Evolutionary conservation across 208 protist genomes (phyloP).

Genomic region (Crithidia brevicula): DNA sequence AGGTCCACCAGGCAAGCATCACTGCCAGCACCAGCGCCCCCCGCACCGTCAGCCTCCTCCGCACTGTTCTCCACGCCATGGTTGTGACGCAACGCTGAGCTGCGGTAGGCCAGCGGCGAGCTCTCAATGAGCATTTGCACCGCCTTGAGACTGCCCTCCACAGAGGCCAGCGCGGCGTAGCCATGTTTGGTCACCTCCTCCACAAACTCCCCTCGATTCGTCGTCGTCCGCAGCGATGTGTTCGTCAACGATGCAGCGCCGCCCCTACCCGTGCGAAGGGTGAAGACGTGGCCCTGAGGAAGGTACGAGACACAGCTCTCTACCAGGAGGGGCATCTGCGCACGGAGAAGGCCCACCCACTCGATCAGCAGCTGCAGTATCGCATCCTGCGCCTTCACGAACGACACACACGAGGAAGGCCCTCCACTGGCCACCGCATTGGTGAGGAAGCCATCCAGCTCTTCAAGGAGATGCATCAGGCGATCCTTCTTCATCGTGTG

Average conservation of each 20-base stretch:
- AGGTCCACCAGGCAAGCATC: neutral
- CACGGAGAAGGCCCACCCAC: slow-evolving; percentile 60
- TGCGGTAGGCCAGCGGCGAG: slow-evolving; percentile 19
- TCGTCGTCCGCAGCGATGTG: slow-evolving; percentile 1
- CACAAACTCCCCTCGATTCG: slow-evolving; percentile 43
- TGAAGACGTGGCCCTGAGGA: slow-evolving; percentile 28
- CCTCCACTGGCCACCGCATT: too few species aligned
- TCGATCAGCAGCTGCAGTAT: slow-evolving; percentile 41
- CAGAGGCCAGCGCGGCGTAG: slow-evolving; percentile 25
- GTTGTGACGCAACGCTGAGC: neutral
- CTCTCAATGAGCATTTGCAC: slow-evolving; percentile 34
- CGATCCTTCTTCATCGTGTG: slow-evolving; percentile 47
- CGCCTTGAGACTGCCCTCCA: slow-evolving; percentile 52
- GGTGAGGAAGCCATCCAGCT: slow-evolving; percentile 38
- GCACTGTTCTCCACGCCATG: too few species aligned
- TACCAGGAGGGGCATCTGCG: slow-evolving; percentile 62
- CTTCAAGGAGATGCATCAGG: slow-evolving; percentile 38
- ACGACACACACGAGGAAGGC: too few species aligned
- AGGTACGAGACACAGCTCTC: slow-evolving; percentile 53
- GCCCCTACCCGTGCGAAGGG: neutral
- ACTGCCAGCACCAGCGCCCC: neutral
- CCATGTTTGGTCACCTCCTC: slow-evolving; percentile 35
- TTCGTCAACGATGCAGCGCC: neutral
- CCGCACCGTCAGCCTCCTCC: neutral
- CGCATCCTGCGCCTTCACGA: slow-evolving; percentile 33